phyloP scores from a whole-genome alignment of 1,284 basidiomycete species.

The Megacollybia platyphylla region DNA sequence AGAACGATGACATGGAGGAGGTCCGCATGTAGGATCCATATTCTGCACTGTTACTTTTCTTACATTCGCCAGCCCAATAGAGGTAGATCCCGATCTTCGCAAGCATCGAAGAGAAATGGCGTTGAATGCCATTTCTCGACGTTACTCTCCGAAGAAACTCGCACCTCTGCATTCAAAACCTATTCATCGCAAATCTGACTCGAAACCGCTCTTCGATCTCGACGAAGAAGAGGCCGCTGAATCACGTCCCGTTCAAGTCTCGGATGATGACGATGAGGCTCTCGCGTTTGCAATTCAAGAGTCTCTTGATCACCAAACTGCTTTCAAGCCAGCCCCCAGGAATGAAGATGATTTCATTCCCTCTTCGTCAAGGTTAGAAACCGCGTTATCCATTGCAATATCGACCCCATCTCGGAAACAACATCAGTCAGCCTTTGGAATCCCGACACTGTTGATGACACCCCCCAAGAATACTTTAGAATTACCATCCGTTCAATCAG shows the following conservation, averaged over 20 bases:
- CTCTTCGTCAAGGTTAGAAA: slow-evolving; percentile 44
- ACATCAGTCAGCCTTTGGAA: slow-evolving; percentile 5
- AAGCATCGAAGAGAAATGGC: slow-evolving; percentile 57
- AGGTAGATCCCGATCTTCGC: slow-evolving; percentile 51
- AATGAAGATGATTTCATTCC: slow-evolving; percentile 23
- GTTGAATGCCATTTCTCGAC: slow-evolving; percentile 47
- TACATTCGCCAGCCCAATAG: slow-evolving; percentile 9
- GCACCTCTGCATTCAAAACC: slow-evolving; percentile 17
- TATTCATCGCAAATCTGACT: slow-evolving; percentile 6
- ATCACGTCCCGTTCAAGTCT: background rate
- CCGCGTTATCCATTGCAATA: slow-evolving; percentile 50
- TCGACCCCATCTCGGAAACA: slow-evolving; percentile 24
- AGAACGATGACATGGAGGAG: slow-evolving; percentile 62
- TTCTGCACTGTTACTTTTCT: slow-evolving; percentile 2
- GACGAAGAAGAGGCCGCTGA: slow-evolving; percentile 29
- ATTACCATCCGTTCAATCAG: no score
- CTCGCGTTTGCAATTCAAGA: slow-evolving; percentile 4
- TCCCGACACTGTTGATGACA: slow-evolving; percentile 4
- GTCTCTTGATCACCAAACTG: background rate
- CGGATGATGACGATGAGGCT: slow-evolving; percentile 8
- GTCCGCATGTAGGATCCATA: slow-evolving; percentile 40
- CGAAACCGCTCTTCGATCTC: slow-evolving; percentile 39
- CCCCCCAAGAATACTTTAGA: no score
- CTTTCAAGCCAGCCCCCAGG: background rate
- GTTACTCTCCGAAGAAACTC: slow-evolving; percentile 31